Conservation (phyloP, 257 asterid species). For the Henckelia pumila region DNA sequence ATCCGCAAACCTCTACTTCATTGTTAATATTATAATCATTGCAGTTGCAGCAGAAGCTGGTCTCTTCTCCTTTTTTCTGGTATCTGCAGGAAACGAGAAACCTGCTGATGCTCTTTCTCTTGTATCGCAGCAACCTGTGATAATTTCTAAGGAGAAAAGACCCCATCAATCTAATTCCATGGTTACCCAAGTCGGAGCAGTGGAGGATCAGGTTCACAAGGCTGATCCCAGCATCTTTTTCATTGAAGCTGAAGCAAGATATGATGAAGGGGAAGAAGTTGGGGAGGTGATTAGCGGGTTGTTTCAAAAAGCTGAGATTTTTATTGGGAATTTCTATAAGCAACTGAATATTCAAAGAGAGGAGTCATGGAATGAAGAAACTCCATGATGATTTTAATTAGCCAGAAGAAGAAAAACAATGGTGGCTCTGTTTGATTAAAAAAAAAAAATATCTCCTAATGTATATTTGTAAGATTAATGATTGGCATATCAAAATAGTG, state of each 20-base stretch:
- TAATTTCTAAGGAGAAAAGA: not conserved
- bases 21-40: constrained; percentile 51
- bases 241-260: constrained; percentile 30
- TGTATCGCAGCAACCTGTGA: not conserved
- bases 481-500: no score
- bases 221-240: constrained; percentile 46
- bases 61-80: constrained; percentile 44
- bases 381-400: constrained; percentile 22
- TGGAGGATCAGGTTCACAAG: not conserved
- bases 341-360: constrained; percentile 70
- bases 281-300: constrained; percentile 32
- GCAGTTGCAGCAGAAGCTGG: constrained; percentile 63
- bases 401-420: no score
- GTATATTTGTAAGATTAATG: no score
- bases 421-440: no score
- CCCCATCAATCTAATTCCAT: not conserved
- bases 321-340: constrained; percentile 60
- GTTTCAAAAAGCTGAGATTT: constrained; percentile 55
- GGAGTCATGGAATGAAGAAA: constrained; percentile 45
- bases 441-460: no score
- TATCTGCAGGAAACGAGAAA: constrained; percentile 31
- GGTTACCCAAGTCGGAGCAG: not conserved
- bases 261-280: constrained; percentile 23
- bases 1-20: constrained; percentile 46
- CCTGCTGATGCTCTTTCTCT: not conserved